Conservation (phyloP, 177 flowering plant genomes). For the Vitis hybrid region DNA sequence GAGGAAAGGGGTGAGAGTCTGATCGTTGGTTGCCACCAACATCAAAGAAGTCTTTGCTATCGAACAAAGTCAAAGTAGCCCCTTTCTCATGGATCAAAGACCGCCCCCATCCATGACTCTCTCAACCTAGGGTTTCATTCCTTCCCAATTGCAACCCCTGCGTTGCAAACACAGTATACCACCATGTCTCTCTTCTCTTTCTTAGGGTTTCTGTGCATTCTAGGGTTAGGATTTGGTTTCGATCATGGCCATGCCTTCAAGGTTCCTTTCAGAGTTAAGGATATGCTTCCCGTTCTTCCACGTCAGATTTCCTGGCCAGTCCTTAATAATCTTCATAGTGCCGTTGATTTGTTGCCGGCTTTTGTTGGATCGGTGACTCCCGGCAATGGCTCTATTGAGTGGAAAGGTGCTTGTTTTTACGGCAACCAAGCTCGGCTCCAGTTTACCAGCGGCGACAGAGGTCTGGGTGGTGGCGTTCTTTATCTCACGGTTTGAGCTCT, state of each 20-base stretch:
- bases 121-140: neutral
- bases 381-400: constrained; percentile 47
- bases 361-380: constrained; percentile 84
- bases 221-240: constrained; percentile 36
- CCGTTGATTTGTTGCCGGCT: constrained; percentile 81
- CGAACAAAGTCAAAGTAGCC: too few species aligned
- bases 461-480: constrained; percentile 79
- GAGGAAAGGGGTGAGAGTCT: too few species aligned
- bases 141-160: neutral
- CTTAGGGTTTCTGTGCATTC: constrained; percentile 6
- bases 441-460: constrained; percentile 44
- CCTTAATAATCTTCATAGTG: constrained; percentile 18
- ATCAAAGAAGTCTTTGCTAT: too few species aligned
- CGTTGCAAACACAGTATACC: too few species aligned
- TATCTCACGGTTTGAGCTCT: constrained; percentile 58
- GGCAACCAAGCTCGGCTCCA: constrained; percentile 73
- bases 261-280: constrained; percentile 73
- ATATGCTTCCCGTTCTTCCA: constrained; percentile 88
- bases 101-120: neutral
- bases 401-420: constrained; percentile 94
- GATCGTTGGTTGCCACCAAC: too few species aligned
- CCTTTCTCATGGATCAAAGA: too few species aligned
- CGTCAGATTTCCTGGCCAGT: constrained; percentile 79
- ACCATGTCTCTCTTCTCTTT: constrained; percentile 19
- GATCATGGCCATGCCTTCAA: constrained; percentile 53